These are phyloP conservation scores for Aspergillus pseudonomiae DNA, from an alignment of 2,329 filamentous ascomycete genomes.

Conservation along the genomic window DNA sequence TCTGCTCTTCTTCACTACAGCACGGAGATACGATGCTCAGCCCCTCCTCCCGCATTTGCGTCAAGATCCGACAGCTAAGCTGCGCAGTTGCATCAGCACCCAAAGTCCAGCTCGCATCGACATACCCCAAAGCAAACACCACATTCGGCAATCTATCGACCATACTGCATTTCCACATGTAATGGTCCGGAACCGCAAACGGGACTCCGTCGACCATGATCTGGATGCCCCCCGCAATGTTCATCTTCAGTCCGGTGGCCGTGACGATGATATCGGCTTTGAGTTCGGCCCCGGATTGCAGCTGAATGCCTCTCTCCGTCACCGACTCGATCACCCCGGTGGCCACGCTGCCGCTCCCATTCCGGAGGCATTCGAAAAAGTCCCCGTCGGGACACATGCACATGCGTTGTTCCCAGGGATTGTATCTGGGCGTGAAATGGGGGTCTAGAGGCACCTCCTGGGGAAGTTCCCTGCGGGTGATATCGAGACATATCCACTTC, in stretches of 20 bases:
- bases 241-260: slow-evolving; percentile 31
- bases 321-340: slow-evolving; percentile 55
- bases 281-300: slow-evolving; percentile 41
- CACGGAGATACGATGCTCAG: slow-evolving; percentile 2
- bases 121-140: slow-evolving; percentile 31
- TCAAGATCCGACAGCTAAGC: slow-evolving; percentile 27
- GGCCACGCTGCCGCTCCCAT: slow-evolving; percentile 13
- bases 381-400: slow-evolving; percentile 65
- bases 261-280: slow-evolving; percentile 30
- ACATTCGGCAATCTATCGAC: not conserved
- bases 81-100: slow-evolving; percentile 33
- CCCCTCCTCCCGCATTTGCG: slow-evolving; percentile 12
- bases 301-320: slow-evolving; percentile 48
- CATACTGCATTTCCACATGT: slow-evolving; percentile 29
- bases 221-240: slow-evolving; percentile 25
- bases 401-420: slow-evolving; percentile 71
- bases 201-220: slow-evolving; percentile 29
- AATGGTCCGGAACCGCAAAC: slow-evolving; percentile 26
- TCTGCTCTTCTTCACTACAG: not conserved
- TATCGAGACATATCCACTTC: slow-evolving; percentile 46
- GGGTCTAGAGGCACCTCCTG: slow-evolving; percentile 54
- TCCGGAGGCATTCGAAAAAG: slow-evolving; percentile 55
- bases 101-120: slow-evolving; percentile 35
- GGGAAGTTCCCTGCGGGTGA: slow-evolving; percentile 55
- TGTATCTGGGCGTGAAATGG: slow-evolving; percentile 65